Base-by-base conservation (phyloP, 2,329 filamentous ascomycete species). In the Dendryphion nanum region DNA sequence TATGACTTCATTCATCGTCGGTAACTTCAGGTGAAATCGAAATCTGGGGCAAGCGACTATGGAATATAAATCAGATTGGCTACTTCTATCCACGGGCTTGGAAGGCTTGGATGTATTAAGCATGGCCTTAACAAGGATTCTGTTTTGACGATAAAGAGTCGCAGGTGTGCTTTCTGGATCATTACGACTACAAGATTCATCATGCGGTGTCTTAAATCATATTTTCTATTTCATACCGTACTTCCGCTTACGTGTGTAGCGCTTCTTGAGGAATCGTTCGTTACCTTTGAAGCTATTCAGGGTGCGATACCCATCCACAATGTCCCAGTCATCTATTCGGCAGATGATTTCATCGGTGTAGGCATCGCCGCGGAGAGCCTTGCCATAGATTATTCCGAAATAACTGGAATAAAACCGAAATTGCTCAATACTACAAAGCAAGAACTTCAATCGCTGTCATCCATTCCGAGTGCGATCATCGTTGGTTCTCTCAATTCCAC, bases 201-300 rank as follows among this genome's bases (percentile, higher is more conserved):
- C n/a, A n/a, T n/a, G n/a, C n/a, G n/a, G n/a, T n/a, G n/a, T n/a
- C n/a, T n/a, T n/a, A n/a, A n/a, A n/a, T n/a, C n/a, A n/a, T n/a
- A n/a, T n/a, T n/a, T n/a, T n/a, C n/a, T n/a, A n/a, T n/a, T n/a
- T n/a, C n/a, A n/a, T n/a, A 26, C 23, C n/a, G 8, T 26, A n/a
- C 23, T 26, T n/a, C n/a, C 23, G n/a, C 8, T 26, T 8, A 8
- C 23, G 23, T 26, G 23, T 30, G 8, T 30, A 37, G 37, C 29
- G 15, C 37, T 53, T n/a, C 38, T 51, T 12, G 50, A 53, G 32
- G 46, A 50, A 23, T 31, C 35, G 12, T 50, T 53, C 18, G 37
- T 53, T 2, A 32, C 18, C 16, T 51, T 50, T 23, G 29, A 16
- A 13, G 18, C 38, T 8, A 32, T 14, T 32, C 37, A 34, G 19